phyloP scores from a whole-genome alignment of 2,329 filamentous ascomycete genomes.

The Phyllosticta capitalensis region DNA sequence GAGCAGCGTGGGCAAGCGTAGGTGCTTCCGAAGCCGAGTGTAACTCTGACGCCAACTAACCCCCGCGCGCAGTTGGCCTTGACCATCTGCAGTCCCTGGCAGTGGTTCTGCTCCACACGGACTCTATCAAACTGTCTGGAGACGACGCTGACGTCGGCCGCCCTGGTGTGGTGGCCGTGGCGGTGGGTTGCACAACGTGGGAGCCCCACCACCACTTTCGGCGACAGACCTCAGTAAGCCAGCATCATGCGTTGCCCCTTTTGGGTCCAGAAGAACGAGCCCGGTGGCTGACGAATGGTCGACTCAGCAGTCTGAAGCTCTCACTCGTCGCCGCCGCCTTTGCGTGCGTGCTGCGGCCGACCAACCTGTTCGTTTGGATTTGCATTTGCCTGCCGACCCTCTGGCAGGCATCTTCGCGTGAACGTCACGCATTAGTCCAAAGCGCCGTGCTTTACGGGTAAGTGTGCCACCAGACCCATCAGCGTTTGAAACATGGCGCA shows the following conservation, averaged over 20 bases:
- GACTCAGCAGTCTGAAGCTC: constrained; percentile 27
- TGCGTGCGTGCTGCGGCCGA: constrained; percentile 80
- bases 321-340: constrained; percentile 68
- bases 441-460: constrained; percentile 55
- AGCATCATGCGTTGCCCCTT: constrained; percentile 2
- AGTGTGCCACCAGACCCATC: constrained; percentile 17
- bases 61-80: constrained; percentile 55
- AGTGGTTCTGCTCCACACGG: constrained; percentile 89
- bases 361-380: constrained; percentile 79
- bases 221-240: constrained; percentile 6
- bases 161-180: constrained; percentile 84
- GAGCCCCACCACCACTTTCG: background rate
- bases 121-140: constrained; percentile 94
- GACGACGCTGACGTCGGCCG: constrained; percentile 72
- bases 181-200: constrained; percentile 34
- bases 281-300: constrained; percentile 1
- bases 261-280: background rate
- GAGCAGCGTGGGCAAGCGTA: constrained; percentile 62
- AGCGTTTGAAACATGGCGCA: background rate
- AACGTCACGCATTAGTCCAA: constrained; percentile 46
- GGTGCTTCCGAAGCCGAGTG: constrained; percentile 22
- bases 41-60: background rate
- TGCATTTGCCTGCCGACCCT: constrained; percentile 51
- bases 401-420: constrained; percentile 33
- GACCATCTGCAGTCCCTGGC: constrained; percentile 74